Percentiles rank a stretch among this genome's conserved stretches.
These are phyloP conservation scores for Achlya hypogyna DNA, from an alignment of 352 stramenopile genomes.

Conservation along the genomic window DNA sequence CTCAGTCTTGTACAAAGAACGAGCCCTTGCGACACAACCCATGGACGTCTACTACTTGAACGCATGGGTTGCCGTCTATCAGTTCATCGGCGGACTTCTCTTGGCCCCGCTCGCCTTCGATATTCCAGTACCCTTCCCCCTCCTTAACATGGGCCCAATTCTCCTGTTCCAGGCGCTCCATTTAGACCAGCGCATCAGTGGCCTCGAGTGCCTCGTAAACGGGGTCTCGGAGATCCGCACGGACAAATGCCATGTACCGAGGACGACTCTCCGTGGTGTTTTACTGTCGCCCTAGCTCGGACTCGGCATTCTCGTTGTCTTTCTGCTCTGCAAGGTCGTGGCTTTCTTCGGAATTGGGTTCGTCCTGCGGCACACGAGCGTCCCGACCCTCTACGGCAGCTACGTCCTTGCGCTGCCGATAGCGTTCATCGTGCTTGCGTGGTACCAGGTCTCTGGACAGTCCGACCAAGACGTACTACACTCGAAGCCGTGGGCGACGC, in stretches of 20 bases:
- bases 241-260: slow-evolving; percentile 65
- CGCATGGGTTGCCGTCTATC: slow-evolving; percentile 76
- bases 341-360: slow-evolving; percentile 68
- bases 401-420: slow-evolving; percentile 58
- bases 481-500: slow-evolving; percentile 16
- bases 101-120: slow-evolving; percentile 76
- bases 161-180: slow-evolving; percentile 32
- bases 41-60: slow-evolving; percentile 86
- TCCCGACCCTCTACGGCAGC: slow-evolving; percentile 69
- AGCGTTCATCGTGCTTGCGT: slow-evolving; percentile 61
- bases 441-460: slow-evolving; percentile 48
- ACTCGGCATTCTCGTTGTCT: slow-evolving; percentile 55
- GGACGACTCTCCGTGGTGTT: too few relatives aligned
- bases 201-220: slow-evolving; percentile 71
- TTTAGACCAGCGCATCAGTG: slow-evolving; percentile 70
- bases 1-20: slow-evolving; percentile 85
- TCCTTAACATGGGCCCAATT: slow-evolving; percentile 18
- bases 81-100: slow-evolving; percentile 77
- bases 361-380: slow-evolving; percentile 63
- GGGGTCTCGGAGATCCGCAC: slow-evolving; percentile 51
- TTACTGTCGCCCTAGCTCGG: slow-evolving; percentile 37
- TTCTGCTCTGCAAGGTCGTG: slow-evolving; percentile 66
- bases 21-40: slow-evolving; percentile 62
- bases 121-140: slow-evolving; percentile 31
- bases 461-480: slow-evolving; percentile 40